These are phyloP conservation scores for Euphorbia peplus DNA, from an alignment of 345 rosid species.

Conservation along the genomic window DNA sequence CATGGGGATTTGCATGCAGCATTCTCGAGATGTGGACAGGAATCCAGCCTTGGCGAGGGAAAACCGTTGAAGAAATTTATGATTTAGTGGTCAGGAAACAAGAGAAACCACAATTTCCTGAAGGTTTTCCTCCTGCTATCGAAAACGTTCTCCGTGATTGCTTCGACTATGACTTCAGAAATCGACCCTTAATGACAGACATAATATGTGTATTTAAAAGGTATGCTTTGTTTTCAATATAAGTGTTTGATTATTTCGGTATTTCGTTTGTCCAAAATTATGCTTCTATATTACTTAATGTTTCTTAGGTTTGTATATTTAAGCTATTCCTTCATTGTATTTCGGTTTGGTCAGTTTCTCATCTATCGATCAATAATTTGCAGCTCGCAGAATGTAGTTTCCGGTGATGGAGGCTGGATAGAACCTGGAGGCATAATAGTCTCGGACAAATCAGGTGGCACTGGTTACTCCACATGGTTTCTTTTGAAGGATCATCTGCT, in stretches of 20 bases:
- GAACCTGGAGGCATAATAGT: constrained; percentile 37
- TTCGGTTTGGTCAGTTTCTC: not conserved
- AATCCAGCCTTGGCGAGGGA: constrained; percentile 77
- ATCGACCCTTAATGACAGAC: constrained; percentile 83
- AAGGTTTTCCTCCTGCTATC: constrained; percentile 67
- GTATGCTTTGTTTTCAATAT: constrained; percentile 29
- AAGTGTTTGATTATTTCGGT: not conserved
- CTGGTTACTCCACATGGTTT: constrained; percentile 75
- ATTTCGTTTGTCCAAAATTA: too few species aligned
- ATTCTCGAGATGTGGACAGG: constrained; percentile 92
- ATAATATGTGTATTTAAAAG: constrained; percentile 60
- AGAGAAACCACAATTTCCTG: constrained; percentile 63
- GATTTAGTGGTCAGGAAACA: constrained; percentile 67
- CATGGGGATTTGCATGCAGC: constrained; percentile 96
- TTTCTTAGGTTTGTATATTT: too few species aligned
- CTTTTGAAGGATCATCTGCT: constrained; percentile 69
- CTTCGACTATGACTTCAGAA: constrained; percentile 84
- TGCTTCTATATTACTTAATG: too few species aligned
- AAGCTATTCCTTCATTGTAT: not conserved
- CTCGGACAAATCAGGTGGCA: constrained; percentile 33
- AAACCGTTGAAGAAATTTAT: constrained; percentile 56
- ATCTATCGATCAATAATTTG: constrained; percentile 18
- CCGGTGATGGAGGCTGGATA: constrained; percentile 52
- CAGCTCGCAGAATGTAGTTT: constrained; percentile 59
- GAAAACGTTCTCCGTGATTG: constrained; percentile 75